Conservation (phyloP, 495 filamentous ascomycete genomes). For the Hypoxylon cercidicola region DNA sequence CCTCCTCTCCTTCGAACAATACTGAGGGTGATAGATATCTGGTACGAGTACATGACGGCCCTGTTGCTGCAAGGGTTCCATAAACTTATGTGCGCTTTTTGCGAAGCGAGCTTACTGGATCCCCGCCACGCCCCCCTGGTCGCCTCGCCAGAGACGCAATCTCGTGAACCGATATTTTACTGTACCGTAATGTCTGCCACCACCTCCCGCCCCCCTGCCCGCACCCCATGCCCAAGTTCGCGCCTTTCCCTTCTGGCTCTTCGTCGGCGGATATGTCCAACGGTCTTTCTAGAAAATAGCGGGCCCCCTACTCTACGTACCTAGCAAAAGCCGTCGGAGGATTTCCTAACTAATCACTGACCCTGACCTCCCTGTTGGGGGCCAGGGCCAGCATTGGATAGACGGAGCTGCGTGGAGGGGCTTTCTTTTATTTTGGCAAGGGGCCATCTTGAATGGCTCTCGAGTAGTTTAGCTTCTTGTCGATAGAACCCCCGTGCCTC, state of each 20-base stretch:
- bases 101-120: slow-evolving; percentile 61
- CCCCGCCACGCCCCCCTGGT: slow-evolving; percentile 45
- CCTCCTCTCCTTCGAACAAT: slow-evolving; percentile 7
- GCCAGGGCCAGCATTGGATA: slow-evolving; percentile 45
- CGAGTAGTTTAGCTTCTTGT: slow-evolving; percentile 38
- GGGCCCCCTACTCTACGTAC: slow-evolving; percentile 45
- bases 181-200: slow-evolving; percentile 39
- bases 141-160: slow-evolving; percentile 45
- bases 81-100: slow-evolving; percentile 50
- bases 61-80: slow-evolving; percentile 30
- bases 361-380: slow-evolving; percentile 45
- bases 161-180: slow-evolving; percentile 51
- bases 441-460: slow-evolving; percentile 32
- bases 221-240: slow-evolving; percentile 13
- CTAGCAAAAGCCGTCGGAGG: slow-evolving; percentile 52
- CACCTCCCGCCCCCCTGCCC: slow-evolving; percentile 36
- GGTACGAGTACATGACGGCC: slow-evolving; percentile 33
- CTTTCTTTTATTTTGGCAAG: slow-evolving; percentile 42
- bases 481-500: slow-evolving; percentile 48
- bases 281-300: slow-evolving; percentile 61
- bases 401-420: slow-evolving; percentile 45
- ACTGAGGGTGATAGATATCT: slow-evolving; percentile 34
- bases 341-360: slow-evolving; percentile 59
- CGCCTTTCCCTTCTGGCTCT: slow-evolving; percentile 52
- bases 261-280: slow-evolving; percentile 58